A percentile compares a stretch with the other conserved stretches of the same genome.
These are phyloP conservation scores for Brettanomyces anomalus DNA, from an alignment of 805 yeast species.

Conservation along the genomic window DNA sequence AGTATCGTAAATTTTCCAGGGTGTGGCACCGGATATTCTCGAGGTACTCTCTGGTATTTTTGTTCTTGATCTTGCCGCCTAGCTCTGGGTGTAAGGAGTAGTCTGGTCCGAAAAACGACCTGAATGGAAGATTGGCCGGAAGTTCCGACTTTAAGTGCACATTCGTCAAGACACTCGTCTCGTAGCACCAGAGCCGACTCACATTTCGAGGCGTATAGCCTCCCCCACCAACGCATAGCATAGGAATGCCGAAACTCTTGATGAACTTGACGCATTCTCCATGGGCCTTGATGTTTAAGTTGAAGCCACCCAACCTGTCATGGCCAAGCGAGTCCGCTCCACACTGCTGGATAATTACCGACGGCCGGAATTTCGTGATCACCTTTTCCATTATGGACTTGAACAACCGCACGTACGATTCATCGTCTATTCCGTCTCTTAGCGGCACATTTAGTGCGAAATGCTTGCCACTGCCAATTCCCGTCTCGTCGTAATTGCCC, in stretches of 20 bases:
- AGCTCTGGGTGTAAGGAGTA: constrained; percentile 76
- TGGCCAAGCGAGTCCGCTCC: constrained; percentile 96
- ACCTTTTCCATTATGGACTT: constrained; percentile 87
- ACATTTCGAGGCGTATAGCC: constrained; percentile 97
- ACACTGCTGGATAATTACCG: constrained; percentile 91
- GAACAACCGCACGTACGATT: constrained; percentile 62
- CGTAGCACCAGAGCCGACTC: constrained; percentile 91
- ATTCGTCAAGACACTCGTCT: constrained; percentile 81
- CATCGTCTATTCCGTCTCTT: constrained; percentile 94
- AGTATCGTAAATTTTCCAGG: constrained; percentile 68
- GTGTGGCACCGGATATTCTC: constrained; percentile 71
- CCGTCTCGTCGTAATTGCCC: constrained; percentile 83
- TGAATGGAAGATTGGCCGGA: constrained; percentile 68
- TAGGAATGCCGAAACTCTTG: constrained; percentile 82
- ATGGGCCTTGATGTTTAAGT: constrained; percentile 84
- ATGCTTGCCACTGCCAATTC: constrained; percentile 82
- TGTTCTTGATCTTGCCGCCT: constrained; percentile 77
- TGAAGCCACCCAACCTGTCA: constrained; percentile 91
- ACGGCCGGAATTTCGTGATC: constrained; percentile 85
- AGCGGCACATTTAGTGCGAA: constrained; percentile 87
- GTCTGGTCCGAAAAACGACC: constrained; percentile 85
- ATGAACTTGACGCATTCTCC: constrained; percentile 91
- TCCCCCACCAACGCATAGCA: constrained; percentile 93
- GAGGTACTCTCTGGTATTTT: constrained; percentile 72
- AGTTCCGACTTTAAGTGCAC: constrained; percentile 67